These are phyloP conservation scores for Apiotrichum siamense DNA, from an alignment of 1,284 basidiomycete species.

Conservation along the genomic window DNA sequence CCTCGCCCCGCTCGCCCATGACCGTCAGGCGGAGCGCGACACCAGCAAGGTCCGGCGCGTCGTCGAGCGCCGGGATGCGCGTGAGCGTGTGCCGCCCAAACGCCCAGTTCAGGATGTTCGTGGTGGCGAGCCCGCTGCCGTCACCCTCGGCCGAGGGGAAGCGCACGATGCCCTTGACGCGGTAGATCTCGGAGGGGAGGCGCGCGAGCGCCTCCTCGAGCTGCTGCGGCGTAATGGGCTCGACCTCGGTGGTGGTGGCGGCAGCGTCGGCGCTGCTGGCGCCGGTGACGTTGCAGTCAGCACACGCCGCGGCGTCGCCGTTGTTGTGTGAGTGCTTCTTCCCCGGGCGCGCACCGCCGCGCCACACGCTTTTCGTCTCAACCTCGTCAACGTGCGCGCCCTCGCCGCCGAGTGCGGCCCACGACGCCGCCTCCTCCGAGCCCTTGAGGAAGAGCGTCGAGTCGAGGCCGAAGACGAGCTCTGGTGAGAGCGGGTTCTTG, in stretches of 20 bases:
- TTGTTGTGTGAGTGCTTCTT: constrained; percentile 30
- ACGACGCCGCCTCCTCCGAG: constrained; percentile 31
- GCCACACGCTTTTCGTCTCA: constrained; percentile 62
- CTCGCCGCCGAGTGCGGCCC: constrained; percentile 23
- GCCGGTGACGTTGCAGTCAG: not conserved
- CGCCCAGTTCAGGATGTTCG: constrained; percentile 82
- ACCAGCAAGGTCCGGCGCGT: constrained; percentile 39
- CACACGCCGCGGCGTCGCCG: constrained; percentile 15
- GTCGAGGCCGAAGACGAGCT: constrained; percentile 74
- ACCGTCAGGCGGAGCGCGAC: constrained; percentile 60
- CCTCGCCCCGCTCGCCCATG: constrained; percentile 82
- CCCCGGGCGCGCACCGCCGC: constrained; percentile 43
- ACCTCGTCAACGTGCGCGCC: constrained; percentile 68
- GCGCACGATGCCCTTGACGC: constrained; percentile 67
- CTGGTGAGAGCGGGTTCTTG: constrained; percentile 51
- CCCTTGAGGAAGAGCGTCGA: constrained; percentile 61
- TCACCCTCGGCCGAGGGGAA: no score
- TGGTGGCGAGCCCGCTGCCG: constrained; percentile 26
- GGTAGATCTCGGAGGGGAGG: constrained; percentile 51
- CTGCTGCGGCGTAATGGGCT: constrained; percentile 11
- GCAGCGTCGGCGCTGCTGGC: not conserved
- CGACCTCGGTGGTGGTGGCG: constrained; percentile 25
- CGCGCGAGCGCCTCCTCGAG: constrained; percentile 51
- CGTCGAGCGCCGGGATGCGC: constrained; percentile 43
- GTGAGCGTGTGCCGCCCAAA: constrained; percentile 75